These are phyloP conservation scores for Calcarisporium arbuscula DNA, from an alignment of 2,329 filamentous ascomycete species.

Conservation along the genomic window DNA sequence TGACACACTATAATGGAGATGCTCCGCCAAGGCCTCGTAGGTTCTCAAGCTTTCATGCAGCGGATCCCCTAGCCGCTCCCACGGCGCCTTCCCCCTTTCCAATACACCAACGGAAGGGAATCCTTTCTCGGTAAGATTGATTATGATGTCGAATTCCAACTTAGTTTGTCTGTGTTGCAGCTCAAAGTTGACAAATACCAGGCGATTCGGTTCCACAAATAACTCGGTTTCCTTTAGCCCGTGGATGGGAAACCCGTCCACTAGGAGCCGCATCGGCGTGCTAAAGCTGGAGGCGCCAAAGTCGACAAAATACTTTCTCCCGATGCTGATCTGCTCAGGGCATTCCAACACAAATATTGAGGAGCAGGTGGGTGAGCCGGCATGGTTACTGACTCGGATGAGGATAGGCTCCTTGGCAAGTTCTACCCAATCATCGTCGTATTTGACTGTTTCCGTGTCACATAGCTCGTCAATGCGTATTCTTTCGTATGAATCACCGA, in stretches of 20 bases:
- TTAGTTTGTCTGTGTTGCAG: background rate
- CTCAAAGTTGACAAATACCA: conserved; percentile 3
- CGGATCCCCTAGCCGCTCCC: conserved; percentile 3
- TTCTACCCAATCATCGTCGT: too few species aligned
- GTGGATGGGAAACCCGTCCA: background rate
- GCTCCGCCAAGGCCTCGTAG: conserved; percentile 1
- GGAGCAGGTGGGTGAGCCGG: too few species aligned
- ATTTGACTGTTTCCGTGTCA: too few species aligned
- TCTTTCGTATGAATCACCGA: conserved; percentile 1
- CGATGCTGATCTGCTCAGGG: too few species aligned
- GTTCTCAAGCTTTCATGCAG: conserved; percentile 1
- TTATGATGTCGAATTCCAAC: conserved; percentile 3
- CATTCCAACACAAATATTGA: too few species aligned
- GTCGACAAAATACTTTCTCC: background rate
- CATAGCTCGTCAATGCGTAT: conserved; percentile 2
- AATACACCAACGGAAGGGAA: conserved; percentile 1
- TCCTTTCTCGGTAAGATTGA: background rate
- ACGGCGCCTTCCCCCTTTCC: conserved; percentile 1
- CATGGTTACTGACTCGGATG: too few species aligned
- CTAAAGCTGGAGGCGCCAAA: background rate
- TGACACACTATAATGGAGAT: conserved; percentile 2
- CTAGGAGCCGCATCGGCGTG: background rate
- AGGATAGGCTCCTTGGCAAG: too few species aligned
- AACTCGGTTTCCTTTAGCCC: conserved; percentile 1
- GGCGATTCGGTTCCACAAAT: background rate